Evolutionary conservation across 23 red algal species (phyloP), one percentile per base, ranked within the genome.

Genomic region (Gracilaria domingensis): DNA sequence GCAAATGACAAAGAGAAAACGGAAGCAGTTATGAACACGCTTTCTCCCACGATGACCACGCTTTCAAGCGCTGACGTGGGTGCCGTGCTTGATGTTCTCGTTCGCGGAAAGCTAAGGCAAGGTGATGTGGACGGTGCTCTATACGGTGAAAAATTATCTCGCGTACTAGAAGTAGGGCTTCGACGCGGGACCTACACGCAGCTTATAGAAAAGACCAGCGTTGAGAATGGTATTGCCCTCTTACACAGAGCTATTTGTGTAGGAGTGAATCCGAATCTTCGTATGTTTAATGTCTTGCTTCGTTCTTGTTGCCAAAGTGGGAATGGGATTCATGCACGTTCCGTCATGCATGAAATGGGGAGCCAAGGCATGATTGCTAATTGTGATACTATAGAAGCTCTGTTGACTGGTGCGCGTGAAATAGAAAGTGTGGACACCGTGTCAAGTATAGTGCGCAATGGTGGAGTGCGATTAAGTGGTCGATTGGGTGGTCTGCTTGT

Each of bases 221-320:
- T 90, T 12, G 86, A 90, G 45, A 50, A 79, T 21, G 73, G 58
- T 14, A 48, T 90, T 21, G 86, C 55, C 11, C 51, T 90, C n/a
- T 81, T 90, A 21, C 86, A 90, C 53, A 74, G 86, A 16, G 86
- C 86, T 30, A 33, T 90, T 37, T 72, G 54, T 26, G 55, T 80
- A 8, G 86, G 86, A 28, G 47, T 69, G 4, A 58, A 65, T 30
- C 86, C 86, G 24, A 90, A 80, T 45, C 57, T 58, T 54, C 39
- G 29, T 33, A 90, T 90, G 86, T 90, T 90, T 11, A 66, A 90
- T 33, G 86, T 57, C 12, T 66, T 90, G 71, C 69, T 90, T 23
- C 38, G 58, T 16, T 54, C 55, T 1, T 90, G 86, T 48, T 90
- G 73, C 44, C 25, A 44, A 38, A 61, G 32, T 20, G 74, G 86